phyloP scores from a whole-genome alignment of 2,329 filamentous ascomycete species.

The Aspergillus costaricaensis region DNA sequence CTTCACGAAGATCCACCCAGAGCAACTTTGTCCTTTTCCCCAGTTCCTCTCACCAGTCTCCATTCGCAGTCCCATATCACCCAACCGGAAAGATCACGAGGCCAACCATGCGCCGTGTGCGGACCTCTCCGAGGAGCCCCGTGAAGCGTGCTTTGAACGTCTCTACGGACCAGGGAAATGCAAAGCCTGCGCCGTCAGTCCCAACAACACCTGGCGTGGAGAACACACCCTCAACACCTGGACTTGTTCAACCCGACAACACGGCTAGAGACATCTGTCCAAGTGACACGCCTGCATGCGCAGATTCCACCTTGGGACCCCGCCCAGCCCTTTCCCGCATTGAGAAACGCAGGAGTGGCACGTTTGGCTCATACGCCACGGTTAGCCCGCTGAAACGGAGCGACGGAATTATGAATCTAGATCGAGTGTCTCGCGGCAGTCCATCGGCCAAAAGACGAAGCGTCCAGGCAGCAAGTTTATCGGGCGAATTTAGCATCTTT shows the following conservation, averaged over 20 bases:
- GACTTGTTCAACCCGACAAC: conserved; percentile 27
- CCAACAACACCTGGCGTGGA: conserved; percentile 52
- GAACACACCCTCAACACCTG: conserved; percentile 41
- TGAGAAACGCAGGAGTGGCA: conserved; percentile 53
- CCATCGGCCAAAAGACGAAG: conserved; percentile 90
- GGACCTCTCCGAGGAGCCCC: conserved; percentile 78
- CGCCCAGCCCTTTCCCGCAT: conserved; percentile 47
- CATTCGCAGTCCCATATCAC: conserved; percentile 65
- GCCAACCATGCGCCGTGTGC: conserved; percentile 50
- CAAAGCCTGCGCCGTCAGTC: conserved; percentile 53
- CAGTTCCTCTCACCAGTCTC: conserved; percentile 50
- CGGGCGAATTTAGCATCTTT: conserved; percentile 73
- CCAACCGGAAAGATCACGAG: conserved; percentile 64
- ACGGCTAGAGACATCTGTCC: conserved; percentile 27
- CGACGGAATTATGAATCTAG: conserved; percentile 85
- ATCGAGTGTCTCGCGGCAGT: conserved; percentile 74
- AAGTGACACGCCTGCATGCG: conserved; percentile 42
- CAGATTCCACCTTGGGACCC: conserved; percentile 32
- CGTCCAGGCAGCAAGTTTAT: conserved; percentile 71
- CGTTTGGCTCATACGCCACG: conserved; percentile 53
- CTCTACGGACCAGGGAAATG: conserved; percentile 71
- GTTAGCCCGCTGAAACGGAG: conserved; percentile 89
- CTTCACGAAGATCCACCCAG: conserved; percentile 56
- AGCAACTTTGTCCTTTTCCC: conserved; percentile 55
- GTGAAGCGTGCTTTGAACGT: conserved; percentile 74